Conservation (phyloP, 2,329 filamentous ascomycete genomes). For the Nemania sp. region DNA sequence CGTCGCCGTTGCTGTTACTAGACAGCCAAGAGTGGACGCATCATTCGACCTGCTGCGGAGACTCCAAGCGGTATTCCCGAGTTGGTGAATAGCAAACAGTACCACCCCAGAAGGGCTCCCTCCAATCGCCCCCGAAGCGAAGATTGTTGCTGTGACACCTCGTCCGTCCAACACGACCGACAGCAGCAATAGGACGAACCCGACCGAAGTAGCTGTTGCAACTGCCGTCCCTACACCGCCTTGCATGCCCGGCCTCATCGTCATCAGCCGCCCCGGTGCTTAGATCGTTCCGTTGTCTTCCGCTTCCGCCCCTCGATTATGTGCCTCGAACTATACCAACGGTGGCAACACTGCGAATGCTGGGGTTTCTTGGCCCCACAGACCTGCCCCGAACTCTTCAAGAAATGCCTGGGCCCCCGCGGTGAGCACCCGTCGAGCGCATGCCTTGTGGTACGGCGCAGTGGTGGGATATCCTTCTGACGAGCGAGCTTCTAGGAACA, state of each 20-base stretch:
- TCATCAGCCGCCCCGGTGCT: background rate
- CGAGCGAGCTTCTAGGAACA: background rate
- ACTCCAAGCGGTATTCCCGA: slow-evolving; percentile 1
- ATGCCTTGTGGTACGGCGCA: background rate
- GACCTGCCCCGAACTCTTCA: slow-evolving; percentile 40
- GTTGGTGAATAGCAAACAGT: background rate
- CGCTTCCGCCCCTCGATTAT: slow-evolving; percentile 24
- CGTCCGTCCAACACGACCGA: background rate
- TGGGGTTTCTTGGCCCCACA: slow-evolving; percentile 42
- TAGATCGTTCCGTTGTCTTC: background rate
- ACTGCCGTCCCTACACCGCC: background rate
- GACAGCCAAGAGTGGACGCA: slow-evolving; percentile 34
- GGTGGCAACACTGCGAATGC: slow-evolving; percentile 40
- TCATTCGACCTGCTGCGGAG: background rate
- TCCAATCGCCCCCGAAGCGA: background rate
- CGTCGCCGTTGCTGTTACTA: slow-evolving; percentile 41
- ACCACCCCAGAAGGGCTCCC: background rate
- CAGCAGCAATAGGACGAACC: background rate
- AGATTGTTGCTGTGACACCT: background rate
- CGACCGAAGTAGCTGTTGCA: background rate
- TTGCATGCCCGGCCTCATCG: background rate
- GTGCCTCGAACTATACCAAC: slow-evolving; percentile 43
- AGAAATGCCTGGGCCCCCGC: slow-evolving; percentile 40
- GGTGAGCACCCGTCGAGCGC: slow-evolving; percentile 30
- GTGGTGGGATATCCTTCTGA: background rate